phyloP scores from a whole-genome alignment of 176 grass and related monocot species.

The Zoysia japonica region DNA sequence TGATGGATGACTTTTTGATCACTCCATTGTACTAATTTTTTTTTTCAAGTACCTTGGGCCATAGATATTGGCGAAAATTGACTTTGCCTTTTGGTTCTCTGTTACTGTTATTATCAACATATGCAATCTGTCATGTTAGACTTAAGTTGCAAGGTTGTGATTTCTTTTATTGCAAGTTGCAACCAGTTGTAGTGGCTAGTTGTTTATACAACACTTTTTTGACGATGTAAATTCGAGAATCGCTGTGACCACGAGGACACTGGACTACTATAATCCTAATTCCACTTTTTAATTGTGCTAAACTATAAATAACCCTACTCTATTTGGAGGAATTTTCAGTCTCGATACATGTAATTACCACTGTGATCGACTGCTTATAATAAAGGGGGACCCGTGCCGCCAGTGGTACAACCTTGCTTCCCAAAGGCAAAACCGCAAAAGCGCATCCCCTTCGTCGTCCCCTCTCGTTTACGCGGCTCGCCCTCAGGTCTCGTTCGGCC shows the following conservation, averaged over 20 bases:
- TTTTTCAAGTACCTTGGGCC: too few species aligned
- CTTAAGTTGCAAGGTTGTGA: too few species aligned
- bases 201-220: too few species aligned
- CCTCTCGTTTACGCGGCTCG: neutral
- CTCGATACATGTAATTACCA: too few species aligned
- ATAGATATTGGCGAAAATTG: neutral
- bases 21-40: neutral
- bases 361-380: neutral
- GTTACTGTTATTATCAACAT: neutral
- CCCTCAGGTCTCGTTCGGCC: slow-evolving; percentile 35
- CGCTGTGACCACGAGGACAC: too few species aligned
- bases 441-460: neutral
- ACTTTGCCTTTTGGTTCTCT: neutral
- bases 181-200: too few species aligned
- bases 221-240: too few species aligned
- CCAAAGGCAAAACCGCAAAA: neutral
- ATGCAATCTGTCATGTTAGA: neutral
- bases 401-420: slow-evolving; percentile 1
- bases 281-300: too few species aligned
- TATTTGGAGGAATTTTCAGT: too few species aligned
- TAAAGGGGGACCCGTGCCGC: neutral
- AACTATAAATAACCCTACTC: too few species aligned
- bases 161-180: neutral
- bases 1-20: neutral
- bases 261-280: too few species aligned